Conservation (phyloP, 108 stramenopile species). For the Cyclostephanos invisitatus region DNA sequence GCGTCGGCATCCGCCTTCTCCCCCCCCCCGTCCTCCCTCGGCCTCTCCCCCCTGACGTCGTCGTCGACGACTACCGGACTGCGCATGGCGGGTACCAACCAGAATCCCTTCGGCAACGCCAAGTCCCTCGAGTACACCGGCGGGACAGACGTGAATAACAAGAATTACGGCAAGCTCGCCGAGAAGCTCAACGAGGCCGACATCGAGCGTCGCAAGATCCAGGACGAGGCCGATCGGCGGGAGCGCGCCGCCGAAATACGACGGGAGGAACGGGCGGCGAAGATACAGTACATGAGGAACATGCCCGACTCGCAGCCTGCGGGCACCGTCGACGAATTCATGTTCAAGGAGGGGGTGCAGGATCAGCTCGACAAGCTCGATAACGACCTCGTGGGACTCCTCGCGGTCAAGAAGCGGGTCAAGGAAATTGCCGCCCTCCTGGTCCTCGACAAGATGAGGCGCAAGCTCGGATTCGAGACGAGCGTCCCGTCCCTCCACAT, state of each 20-base stretch:
- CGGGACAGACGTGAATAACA: conserved; percentile 67
- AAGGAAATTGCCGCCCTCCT: conserved; percentile 97
- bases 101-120: conserved; percentile 65
- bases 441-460: conserved; percentile 98
- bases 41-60: background rate
- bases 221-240: conserved; percentile 73
- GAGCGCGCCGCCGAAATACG: conserved; percentile 92
- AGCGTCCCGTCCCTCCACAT: conserved; percentile 97
- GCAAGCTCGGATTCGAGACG: conserved; percentile 96
- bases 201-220: conserved; percentile 88
- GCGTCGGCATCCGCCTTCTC: conserved; percentile 64
- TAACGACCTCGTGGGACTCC: conserved; percentile 90
- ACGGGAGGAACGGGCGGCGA: conserved; percentile 85
- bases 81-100: conserved; percentile 27
- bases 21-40: conserved; percentile 39
- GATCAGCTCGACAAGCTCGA: conserved; percentile 96
- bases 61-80: background rate
- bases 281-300: conserved; percentile 92
- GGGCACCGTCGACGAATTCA: conserved; percentile 96
- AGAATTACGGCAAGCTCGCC: conserved; percentile 70
- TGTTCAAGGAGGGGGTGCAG: conserved; percentile 98
- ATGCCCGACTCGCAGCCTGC: conserved; percentile 90
- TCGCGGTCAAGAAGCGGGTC: conserved; percentile 94
- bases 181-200: conserved; percentile 89
- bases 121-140: conserved; percentile 79